Base-by-base conservation (phyloP, 805 yeast genomes). In the Ogataea dorogensis region DNA sequence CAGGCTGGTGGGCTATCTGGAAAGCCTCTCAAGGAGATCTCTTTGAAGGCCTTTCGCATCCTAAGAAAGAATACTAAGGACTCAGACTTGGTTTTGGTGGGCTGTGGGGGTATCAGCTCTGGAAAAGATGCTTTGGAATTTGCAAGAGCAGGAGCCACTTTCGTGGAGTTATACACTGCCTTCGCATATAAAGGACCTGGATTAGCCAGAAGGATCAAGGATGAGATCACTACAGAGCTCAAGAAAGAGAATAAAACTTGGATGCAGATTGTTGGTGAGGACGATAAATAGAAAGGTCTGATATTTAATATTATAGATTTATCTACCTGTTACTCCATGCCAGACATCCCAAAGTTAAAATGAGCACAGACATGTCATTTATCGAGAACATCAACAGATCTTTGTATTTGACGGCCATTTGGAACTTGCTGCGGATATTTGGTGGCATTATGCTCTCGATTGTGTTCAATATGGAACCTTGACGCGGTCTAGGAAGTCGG, bases 161-260 rank as follows among this genome's bases (percentile, higher is more conserved):
- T 80, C 57, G 78, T 91, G 31, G 85, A 91, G 61, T 59, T 88
- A 36, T 87, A 88, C 65, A 89, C 98, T 3, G 79, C 94, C 2
- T 86, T 86, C 59, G 96, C 95, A 0, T 91, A 86, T 68, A 79
- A 78, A 55, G 98, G 98, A 1, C 96, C 97, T 1, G 95, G 95
- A 2, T 66, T 86, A 35, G 84, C 81, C 7, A 65, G 73, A 34
- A 69, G 71, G 50, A 67, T 83, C 43, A 77, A 79, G 43, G 72
- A 72, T 42, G 86, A 78, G 50, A 64, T 82, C 31, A 67, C 74
- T 12, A 57, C 57, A 7, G 81, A 82, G 57, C 69, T 91, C 53
- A 64, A 65, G 34, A 77, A 72, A 49, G 89, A 81, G 54, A 91
- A 87, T 6, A 80, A 79, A 61, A 80, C 87, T 3, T 91, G 98